Evolutionary conservation across 2,329 filamentous ascomycete species (phyloP).

Genomic region (Fonsecaea pedrosoi): DNA sequence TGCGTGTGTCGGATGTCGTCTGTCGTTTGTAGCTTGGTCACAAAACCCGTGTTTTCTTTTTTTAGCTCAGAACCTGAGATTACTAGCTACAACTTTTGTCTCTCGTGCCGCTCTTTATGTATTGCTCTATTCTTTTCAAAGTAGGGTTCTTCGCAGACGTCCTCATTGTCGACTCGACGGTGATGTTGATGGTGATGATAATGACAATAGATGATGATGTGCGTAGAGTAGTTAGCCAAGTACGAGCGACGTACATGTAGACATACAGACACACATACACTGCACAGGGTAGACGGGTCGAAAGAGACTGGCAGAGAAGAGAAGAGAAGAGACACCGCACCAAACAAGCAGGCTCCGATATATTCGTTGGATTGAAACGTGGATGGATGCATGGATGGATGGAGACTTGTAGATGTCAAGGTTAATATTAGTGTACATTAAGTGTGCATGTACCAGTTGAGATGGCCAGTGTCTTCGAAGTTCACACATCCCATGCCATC

Average conservation of each 20-base stretch:
- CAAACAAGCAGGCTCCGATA: no score
- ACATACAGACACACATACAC: no score
- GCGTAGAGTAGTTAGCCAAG: not conserved
- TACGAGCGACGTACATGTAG: not conserved
- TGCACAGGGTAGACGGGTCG: no score
- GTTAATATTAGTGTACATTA: no score
- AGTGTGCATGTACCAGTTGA: no score
- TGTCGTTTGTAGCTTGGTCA: slow-evolving; percentile 13
- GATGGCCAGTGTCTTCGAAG: no score
- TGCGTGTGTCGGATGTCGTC: not conserved
- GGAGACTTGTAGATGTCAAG: no score
- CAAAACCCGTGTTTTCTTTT: not conserved
- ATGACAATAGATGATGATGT: not conserved
- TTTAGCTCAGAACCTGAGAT: slow-evolving; percentile 16
- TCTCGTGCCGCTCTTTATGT: not conserved
- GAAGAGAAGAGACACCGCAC: no score
- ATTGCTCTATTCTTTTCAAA: no score
- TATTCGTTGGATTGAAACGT: not conserved
- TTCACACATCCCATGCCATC: no score
- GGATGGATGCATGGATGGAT: not conserved
- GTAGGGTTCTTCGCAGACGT: not conserved
- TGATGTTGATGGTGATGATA: no score
- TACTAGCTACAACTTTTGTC: slow-evolving; percentile 14
- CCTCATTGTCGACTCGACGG: not conserved
- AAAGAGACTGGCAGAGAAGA: no score